phyloP scores from a whole-genome alignment of 179 eudicot genomes.

The Silene coronaria region DNA sequence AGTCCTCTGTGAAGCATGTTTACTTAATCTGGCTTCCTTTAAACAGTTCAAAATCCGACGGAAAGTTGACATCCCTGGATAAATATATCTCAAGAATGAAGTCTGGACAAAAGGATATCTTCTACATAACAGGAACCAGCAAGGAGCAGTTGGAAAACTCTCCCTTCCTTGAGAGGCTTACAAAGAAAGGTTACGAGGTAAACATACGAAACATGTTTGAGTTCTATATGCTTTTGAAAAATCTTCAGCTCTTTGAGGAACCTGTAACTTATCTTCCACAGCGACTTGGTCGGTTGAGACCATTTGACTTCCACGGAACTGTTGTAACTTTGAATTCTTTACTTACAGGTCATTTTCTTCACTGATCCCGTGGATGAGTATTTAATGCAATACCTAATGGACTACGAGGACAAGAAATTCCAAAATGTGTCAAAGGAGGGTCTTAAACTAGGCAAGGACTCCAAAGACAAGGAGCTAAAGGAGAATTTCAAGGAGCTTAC shows the following conservation, averaged over 20 bases:
- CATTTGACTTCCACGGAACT: neutral
- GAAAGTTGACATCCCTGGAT: constrained; percentile 82
- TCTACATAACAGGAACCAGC: constrained; percentile 86
- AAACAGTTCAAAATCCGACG: constrained; percentile 68
- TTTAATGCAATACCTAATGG: constrained; percentile 97
- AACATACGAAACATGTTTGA: neutral
- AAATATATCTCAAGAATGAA: constrained; percentile 96
- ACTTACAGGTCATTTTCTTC: constrained; percentile 76
- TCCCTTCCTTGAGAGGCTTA: constrained; percentile 96
- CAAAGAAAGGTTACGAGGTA: constrained; percentile 88
- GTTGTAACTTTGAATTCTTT: neutral
- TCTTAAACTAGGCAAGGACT: constrained; percentile 73
- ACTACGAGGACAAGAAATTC: constrained; percentile 93
- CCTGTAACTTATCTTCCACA: neutral
- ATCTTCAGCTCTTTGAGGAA: neutral
- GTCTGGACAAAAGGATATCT: constrained; percentile 85
- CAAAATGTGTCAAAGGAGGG: constrained; percentile 98
- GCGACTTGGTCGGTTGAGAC: no score
- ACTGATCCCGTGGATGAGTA: constrained; percentile 98
- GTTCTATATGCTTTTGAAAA: neutral
- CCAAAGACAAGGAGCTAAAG: constrained; percentile 81
- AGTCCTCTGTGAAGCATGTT: neutral
- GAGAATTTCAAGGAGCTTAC: constrained; percentile 88
- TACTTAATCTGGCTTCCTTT: constrained; percentile 11
- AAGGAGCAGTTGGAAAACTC: constrained; percentile 96